phyloP scores from a whole-genome alignment of 2,329 filamentous ascomycete genomes.

The Ophidiomyces ophidiicola region DNA sequence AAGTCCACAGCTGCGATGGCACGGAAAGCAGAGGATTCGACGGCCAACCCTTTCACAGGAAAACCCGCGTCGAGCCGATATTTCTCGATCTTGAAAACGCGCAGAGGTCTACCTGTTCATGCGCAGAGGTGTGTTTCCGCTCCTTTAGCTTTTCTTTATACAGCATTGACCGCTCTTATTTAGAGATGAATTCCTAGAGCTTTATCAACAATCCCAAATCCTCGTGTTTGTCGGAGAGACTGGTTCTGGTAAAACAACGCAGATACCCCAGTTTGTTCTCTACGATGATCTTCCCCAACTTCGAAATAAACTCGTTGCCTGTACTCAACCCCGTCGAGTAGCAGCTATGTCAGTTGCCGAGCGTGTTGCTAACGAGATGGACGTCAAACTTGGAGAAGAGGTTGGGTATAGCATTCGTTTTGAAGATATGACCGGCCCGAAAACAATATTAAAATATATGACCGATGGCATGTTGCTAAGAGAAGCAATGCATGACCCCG shows the following conservation, averaged over 20 bases:
- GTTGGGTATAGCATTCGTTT: slow-evolving; percentile 99
- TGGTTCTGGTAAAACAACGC: slow-evolving; percentile 97
- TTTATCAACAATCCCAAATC: slow-evolving; percentile 90
- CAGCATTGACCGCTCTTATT: slow-evolving; percentile 11
- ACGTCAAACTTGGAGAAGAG: slow-evolving; percentile 82
- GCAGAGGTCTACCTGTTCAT: slow-evolving; percentile 80
- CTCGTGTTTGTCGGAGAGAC: slow-evolving; percentile 98
- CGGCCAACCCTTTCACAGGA: slow-evolving; percentile 75
- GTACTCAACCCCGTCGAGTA: slow-evolving; percentile 93
- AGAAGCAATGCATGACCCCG: slow-evolving; percentile 91
- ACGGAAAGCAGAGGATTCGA: slow-evolving; percentile 61
- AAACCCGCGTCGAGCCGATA: slow-evolving; percentile 67
- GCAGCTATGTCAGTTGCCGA: slow-evolving; percentile 98
- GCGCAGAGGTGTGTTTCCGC: slow-evolving; percentile 57
- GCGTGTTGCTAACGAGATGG: slow-evolving; percentile 94
- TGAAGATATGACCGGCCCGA: slow-evolving; percentile 80
- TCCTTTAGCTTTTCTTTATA: neutral
- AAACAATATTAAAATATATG: slow-evolving; percentile 98
- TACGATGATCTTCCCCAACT: slow-evolving; percentile 89
- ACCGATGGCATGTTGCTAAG: slow-evolving; percentile 96
- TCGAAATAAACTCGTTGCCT: slow-evolving; percentile 80
- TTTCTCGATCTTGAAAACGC: slow-evolving; percentile 73
- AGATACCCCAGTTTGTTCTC: slow-evolving; percentile 96
- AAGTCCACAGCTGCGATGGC: slow-evolving; percentile 68
- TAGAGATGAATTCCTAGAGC: slow-evolving; percentile 79